Evolutionary conservation across 495 filamentous ascomycete species (phyloP).

Genomic region (Stereocaulon alpinum): DNA sequence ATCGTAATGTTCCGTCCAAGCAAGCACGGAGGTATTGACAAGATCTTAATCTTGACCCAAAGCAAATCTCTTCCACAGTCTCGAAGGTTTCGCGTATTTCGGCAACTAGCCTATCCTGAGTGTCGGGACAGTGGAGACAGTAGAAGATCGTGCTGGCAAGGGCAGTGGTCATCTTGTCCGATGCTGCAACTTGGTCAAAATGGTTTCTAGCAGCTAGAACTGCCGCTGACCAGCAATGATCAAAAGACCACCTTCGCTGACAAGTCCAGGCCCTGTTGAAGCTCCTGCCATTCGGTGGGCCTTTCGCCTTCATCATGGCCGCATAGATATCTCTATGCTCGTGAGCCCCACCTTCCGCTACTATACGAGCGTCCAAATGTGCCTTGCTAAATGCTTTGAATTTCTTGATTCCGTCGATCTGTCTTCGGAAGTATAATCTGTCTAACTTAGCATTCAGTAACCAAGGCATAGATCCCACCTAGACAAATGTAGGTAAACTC

Average conservation of each 20-base stretch:
- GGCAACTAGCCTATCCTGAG: slow-evolving; percentile 32
- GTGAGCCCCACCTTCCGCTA: too few relatives aligned
- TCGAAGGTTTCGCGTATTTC: slow-evolving; percentile 38
- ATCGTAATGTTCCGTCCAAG: slow-evolving; percentile 54
- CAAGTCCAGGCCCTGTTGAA: not conserved
- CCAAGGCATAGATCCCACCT: not conserved
- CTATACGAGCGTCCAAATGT: too few relatives aligned
- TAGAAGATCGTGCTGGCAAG: slow-evolving; percentile 54
- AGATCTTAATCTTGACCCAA: too few relatives aligned
- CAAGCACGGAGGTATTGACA: slow-evolving; percentile 46
- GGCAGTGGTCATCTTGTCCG: slow-evolving; percentile 49
- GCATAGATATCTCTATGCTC: too few relatives aligned
- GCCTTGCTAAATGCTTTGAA: slow-evolving; percentile 22
- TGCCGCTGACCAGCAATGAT: slow-evolving; percentile 25
- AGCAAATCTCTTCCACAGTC: not conserved
- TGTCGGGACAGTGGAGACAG: slow-evolving; percentile 40
- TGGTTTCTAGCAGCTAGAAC: too few relatives aligned
- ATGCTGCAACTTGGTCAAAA: too few relatives aligned
- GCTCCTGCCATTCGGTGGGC: not conserved
- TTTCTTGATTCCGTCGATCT: not conserved
- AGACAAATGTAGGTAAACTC: not conserved
- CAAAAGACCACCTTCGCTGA: not conserved
- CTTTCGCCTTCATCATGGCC: not conserved
- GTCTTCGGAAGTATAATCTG: slow-evolving; percentile 14
- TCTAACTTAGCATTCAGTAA: too few relatives aligned